Conservation (phyloP, 345 rosid species). For the Ceriops tagal region DNA sequence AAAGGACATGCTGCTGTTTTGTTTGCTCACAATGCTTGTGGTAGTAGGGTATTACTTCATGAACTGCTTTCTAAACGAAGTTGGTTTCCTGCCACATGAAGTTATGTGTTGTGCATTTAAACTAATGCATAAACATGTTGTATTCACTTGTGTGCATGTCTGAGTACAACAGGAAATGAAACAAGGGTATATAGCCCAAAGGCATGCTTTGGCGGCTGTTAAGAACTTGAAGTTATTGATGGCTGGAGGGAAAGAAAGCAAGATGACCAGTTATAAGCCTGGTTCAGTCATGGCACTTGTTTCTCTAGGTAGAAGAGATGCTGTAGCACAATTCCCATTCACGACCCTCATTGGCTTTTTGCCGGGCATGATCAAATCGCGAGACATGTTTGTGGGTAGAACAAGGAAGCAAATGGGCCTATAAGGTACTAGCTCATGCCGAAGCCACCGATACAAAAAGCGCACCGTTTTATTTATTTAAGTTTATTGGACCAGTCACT, state of each 20-base stretch:
- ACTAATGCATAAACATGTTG: neutral
- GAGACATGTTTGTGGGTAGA: slow-evolving; percentile 68
- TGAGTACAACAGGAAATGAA: slow-evolving; percentile 55
- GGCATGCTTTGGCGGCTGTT: slow-evolving; percentile 54
- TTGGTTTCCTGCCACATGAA: neutral
- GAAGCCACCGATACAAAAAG: no score
- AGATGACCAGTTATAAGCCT: slow-evolving; percentile 50
- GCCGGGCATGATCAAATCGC: slow-evolving; percentile 79
- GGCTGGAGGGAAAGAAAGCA: slow-evolving; percentile 47
- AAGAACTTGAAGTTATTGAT: slow-evolving; percentile 68
- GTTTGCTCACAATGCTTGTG: neutral
- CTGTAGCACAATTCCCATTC: slow-evolving; percentile 70
- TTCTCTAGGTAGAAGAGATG: slow-evolving; percentile 70
- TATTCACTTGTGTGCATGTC: neutral
- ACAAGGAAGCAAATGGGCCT: slow-evolving; percentile 50
- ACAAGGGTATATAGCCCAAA: slow-evolving; percentile 73
- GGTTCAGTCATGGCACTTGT: slow-evolving; percentile 47
- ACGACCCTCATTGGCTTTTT: slow-evolving; percentile 53
- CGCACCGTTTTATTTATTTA: no score
- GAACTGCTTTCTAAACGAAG: neutral
- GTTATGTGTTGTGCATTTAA: no score
- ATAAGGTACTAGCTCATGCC: neutral
- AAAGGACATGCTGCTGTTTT: neutral
- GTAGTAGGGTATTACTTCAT: neutral
- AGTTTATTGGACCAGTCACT: no score